Conservation (phyloP, 2,329 filamentous ascomycete species). For the Colletotrichum horii region DNA sequence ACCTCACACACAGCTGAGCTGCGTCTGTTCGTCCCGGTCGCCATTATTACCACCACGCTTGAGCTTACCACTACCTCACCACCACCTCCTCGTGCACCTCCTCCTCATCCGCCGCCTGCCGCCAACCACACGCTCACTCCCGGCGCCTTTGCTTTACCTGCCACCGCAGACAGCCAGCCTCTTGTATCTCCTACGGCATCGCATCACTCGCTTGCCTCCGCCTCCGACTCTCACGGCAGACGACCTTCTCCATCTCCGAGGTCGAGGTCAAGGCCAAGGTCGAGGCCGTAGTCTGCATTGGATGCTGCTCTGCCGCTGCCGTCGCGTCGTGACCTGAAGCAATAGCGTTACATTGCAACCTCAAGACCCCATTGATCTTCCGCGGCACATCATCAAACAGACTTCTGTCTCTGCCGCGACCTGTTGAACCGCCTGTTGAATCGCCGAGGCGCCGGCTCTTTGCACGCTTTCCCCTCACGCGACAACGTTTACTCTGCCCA, state of each 20-base stretch:
- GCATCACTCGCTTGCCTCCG: not conserved
- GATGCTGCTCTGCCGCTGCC: not conserved
- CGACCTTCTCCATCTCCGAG: slow-evolving; percentile 23
- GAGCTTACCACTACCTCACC: not conserved
- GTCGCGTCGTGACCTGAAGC: not conserved
- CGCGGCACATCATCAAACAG: slow-evolving; percentile 14
- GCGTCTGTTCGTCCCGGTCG: not conserved
- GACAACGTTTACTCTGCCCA: not conserved
- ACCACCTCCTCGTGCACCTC: not conserved
- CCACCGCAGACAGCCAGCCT: not conserved
- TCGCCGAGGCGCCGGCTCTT: slow-evolving; percentile 16
- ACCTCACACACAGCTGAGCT: not conserved
- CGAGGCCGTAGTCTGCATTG: not conserved
- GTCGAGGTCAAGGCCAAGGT: not conserved
- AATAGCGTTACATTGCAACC: not conserved
- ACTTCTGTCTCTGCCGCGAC: slow-evolving; percentile 3
- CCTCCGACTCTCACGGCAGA: not conserved
- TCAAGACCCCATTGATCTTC: slow-evolving; percentile 1
- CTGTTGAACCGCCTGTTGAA: not conserved
- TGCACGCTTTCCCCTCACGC: slow-evolving; percentile 7
- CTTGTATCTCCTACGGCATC: not conserved
- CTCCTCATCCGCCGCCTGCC: not conserved
- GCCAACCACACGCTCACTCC: slow-evolving; percentile 17
- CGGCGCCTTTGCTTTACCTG: slow-evolving; percentile 9
- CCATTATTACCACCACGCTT: slow-evolving; percentile 22